phyloP scores from a whole-genome alignment of 106 monocot species.

The Dioscorea zingiberensis region DNA sequence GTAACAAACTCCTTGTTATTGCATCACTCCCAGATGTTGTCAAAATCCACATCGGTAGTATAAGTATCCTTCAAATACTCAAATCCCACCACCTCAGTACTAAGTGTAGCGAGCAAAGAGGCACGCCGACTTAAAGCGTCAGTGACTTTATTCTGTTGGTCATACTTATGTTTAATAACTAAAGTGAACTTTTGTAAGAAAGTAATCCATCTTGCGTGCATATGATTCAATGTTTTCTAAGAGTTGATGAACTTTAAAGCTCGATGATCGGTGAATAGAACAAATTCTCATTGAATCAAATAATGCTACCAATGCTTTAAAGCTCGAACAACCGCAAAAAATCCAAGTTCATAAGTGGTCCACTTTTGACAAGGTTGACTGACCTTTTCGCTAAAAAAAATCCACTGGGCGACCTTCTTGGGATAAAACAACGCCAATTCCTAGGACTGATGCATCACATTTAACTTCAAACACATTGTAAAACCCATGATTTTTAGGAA shows the following conservation, averaged over 20 bases:
- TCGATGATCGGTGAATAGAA: slow-evolving; percentile 8
- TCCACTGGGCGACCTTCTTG: neutral
- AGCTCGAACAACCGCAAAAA: neutral
- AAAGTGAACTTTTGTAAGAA: neutral
- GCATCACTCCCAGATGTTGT: neutral
- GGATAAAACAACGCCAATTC: neutral
- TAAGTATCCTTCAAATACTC: slow-evolving; percentile 13
- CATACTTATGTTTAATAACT: slow-evolving; percentile 2
- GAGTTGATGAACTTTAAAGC: slow-evolving; percentile 3
- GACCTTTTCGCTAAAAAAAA: slow-evolving; percentile 3
- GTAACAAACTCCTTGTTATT: neutral
- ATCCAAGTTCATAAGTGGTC: neutral
- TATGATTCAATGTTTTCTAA: neutral
- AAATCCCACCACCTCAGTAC: neutral
- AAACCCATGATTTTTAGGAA: no score
- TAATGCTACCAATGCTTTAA: slow-evolving; percentile 5
- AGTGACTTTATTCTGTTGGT: neutral
- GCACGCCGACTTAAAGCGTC: neutral
- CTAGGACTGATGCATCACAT: slow-evolving; percentile 1
- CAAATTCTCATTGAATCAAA: neutral
- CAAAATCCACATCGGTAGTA: slow-evolving; percentile 6
- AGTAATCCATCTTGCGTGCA: slow-evolving; percentile 1
- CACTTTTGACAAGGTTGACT: neutral
- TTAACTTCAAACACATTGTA: neutral
- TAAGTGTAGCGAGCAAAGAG: neutral